Evolutionary conservation across 805 yeast species (phyloP).

Genomic region (Candida germanica): DNA sequence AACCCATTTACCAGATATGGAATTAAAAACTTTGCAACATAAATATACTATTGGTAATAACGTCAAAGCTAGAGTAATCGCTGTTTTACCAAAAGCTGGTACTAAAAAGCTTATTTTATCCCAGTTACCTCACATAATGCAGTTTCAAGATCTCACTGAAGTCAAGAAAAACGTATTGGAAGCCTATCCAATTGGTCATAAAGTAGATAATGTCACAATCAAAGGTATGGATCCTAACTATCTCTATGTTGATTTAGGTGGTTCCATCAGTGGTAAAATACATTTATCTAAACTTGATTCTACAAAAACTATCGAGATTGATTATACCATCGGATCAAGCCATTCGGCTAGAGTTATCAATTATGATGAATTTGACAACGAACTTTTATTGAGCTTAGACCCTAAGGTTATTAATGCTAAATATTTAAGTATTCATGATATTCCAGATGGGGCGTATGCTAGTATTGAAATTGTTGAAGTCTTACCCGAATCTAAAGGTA

Average conservation of each 20-base stretch:
- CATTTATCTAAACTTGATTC: constrained; percentile 70
- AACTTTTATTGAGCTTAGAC: constrained; percentile 66
- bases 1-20: constrained; percentile 58
- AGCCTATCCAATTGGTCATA: constrained; percentile 79
- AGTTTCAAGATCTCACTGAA: constrained; percentile 20
- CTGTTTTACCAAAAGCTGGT: constrained; percentile 46
- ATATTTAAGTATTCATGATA: constrained; percentile 66
- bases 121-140: constrained; percentile 51
- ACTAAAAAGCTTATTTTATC: constrained; percentile 66
- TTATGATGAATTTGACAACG: constrained; percentile 62
- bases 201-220: constrained; percentile 56
- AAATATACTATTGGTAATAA: constrained; percentile 66
- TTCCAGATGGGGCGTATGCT: constrained; percentile 70
- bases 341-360: constrained; percentile 79
- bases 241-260: constrained; percentile 56
- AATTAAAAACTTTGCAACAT: constrained; percentile 49
- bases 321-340: constrained; percentile 58
- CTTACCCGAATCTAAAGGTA: constrained; percentile 57
- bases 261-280: constrained; percentile 61
- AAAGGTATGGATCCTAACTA: constrained; percentile 57
- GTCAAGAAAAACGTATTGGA: constrained; percentile 37
- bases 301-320: constrained; percentile 41
- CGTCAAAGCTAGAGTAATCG: constrained; percentile 68
- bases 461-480: constrained; percentile 51
- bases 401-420: constrained; percentile 59